Evolutionary conservation across 768 basidiomycete genomes (phyloP), one percentile per base, ranked within the genome.

Genomic region (Tubosaeta sp.): DNA sequence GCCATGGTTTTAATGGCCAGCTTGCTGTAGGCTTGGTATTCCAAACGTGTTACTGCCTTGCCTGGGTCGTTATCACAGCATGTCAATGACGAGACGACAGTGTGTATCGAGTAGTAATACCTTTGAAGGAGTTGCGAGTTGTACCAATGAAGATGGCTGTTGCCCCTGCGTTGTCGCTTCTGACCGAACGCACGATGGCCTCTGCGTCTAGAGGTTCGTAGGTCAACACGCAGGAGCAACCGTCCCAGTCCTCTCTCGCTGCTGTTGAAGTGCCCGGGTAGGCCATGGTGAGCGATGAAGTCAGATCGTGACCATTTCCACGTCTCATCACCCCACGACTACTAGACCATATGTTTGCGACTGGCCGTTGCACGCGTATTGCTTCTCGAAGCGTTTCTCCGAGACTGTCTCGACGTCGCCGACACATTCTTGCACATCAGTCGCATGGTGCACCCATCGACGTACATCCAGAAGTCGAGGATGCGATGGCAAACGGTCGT

Each of bases 81-180:
- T 52, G 42, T 58, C 35, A 53, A 49, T 48, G 51, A 51, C 31
- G 25, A 39, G 54, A 50, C 43, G 16, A 43, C 38, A 19, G 19
- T n/a, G 17, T 38, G 22, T 26, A 11, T 43, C 51, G 14, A 26
- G n/a, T 29, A 13, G 22, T 46, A 17, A 44, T 61, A 86, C 91
- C 91, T 80, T 85, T 76, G 72, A 93, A 93, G 0, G 84, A 85
- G 66, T 92, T 86, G 51, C 91, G 81, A 6, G 91, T 95, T 13
- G 90, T 91, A 8, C 91, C 91, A 48, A 92, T 80, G 71, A 95
- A 93, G 4, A 84, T 72, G 10, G 83, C 82, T 11, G 78, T 83
- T 32, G 88, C 91, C 6, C 90, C 91, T 19, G 86, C 85, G 38
- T 71, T 67, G 48, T 84, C 77, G 62, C 84, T 76, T 43, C 76